Evolutionary conservation across 1,139 yeast genomes (phyloP), one percentile per base, ranked within the genome.

Genomic region (Candida anutae): DNA sequence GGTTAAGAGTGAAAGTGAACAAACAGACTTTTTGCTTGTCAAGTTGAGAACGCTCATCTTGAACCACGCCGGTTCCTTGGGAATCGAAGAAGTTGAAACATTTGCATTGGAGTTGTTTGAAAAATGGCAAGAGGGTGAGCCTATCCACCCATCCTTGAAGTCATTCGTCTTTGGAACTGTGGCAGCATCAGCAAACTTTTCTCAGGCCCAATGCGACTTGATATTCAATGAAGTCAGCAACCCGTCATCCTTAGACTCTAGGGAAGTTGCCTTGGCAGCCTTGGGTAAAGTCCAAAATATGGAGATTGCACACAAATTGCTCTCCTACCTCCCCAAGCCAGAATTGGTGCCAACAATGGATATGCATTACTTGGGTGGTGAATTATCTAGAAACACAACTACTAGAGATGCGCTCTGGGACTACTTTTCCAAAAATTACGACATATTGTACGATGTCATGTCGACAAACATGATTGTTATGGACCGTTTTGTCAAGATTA

Each of bases 341-440:
- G 42, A 45, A 3, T 50, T 60, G 9, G 55, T 79, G 19, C 81
- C 83, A n/a, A 69, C 69, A 25, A 83, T 82, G 83, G 85, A 82
- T 47, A 63, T 74, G 15, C 81, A 77, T 44, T 77, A 69, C 45
- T 54, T 78, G 34, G 69, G 75, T 2, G 54, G 54, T 11, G 58
- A 77, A 13, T 55, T 80, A 26, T 64, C 78, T 6, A 45, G 56
- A 11, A 81, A 79, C 46, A 49, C 67, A 6, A 47, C 45, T 4
- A 62, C 77, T 1, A 71, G 77, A 32, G 55, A 55, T 29, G 42
- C 43, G 16, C 67, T 76, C 40, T 77, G 85, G 81, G 42, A 55
- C 2, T 79, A 58, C 42, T 59, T 81, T 50, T 63, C 69, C 40
- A 49, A 49, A 4, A 69, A 79, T 46, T 80, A 78, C 60, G 59